Base-by-base conservation (phyloP, 257 asterid species). In the Nicotiana noctiflora region DNA sequence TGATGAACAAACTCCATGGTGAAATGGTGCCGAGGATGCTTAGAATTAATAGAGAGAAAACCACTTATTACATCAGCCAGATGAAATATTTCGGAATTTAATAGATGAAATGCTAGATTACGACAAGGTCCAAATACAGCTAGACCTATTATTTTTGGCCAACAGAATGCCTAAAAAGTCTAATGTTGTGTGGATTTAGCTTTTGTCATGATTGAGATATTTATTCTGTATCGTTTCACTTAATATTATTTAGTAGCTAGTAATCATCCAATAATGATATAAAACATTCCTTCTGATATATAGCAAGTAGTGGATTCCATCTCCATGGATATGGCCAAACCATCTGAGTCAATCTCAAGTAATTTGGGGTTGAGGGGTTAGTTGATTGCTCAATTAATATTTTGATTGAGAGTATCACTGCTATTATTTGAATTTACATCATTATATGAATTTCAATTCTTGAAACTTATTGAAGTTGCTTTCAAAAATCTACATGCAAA, bases 11-110 rank as follows among this genome's bases (percentile, higher is more conserved):
- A 81, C 79, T 88, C 79, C 72, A 87, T 49, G 88, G 77, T 19
- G 97, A 89, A 86, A 90, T 82, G 80, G 91, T 90, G 83, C 97
- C 98, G 25, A 91, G 83, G 83, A 94, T 77, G 87, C 97, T 93
- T 86, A 93, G 83, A 85, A 90, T 82, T 85, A 87, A 75, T 75
- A 94, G 86, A 46, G 86, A 84, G 84, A 86, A 81, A 82, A 83
- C 90, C 31, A 90, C 97, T 97, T 94, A 95, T 79, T 76, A 66
- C 86, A 88, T 27, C 57, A 62, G 8, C 11, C 40, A 80, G 77
- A 44, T 0, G 56, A 70, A 53, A 57, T 27, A 53, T 23, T 32
- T 17, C 75, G 67, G 27, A 7, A 66, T 40, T 18, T 10, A 55
- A 49, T 65, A 53, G 51, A 66, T 52, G 27, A 34, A 60, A 61